Conservation (phyloP, 2,329 filamentous ascomycete species). For the Xylaria sp. region DNA sequence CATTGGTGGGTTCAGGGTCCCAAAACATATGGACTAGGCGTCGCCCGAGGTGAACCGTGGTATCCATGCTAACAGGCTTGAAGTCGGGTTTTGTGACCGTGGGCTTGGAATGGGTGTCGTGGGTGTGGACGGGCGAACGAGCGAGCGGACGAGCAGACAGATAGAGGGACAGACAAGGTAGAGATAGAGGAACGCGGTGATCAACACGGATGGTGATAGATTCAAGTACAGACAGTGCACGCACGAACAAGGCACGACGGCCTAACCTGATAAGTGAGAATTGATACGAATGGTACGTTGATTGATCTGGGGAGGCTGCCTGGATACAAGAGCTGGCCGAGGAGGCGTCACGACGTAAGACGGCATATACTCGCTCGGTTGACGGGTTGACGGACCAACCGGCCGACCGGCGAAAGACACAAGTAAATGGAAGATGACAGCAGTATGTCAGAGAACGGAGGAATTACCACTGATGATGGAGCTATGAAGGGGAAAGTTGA, state of each 20-base stretch:
- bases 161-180: background rate
- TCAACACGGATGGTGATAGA: background rate
- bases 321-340: background rate
- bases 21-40: conserved; percentile 87
- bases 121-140: background rate
- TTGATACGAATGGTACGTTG: background rate
- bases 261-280: background rate
- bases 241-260: background rate
- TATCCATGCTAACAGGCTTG: conserved; percentile 25
- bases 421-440: background rate
- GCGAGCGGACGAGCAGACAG: background rate
- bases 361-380: background rate
- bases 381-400: background rate
- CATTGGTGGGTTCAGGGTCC: conserved; percentile 83
- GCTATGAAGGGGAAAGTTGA: background rate
- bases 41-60: conserved; percentile 66
- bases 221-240: background rate
- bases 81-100: background rate
- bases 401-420: background rate
- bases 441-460: background rate
- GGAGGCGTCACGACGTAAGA: conserved; percentile 5
- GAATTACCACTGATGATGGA: background rate
- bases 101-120: background rate
- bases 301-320: background rate
- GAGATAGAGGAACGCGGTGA: background rate